A percentile compares a stretch with the other conserved stretches of the same genome.
These are phyloP conservation scores for Plenodomus biglobosus DNA, from an alignment of 2,329 filamentous ascomycete species.

Conservation along the genomic window DNA sequence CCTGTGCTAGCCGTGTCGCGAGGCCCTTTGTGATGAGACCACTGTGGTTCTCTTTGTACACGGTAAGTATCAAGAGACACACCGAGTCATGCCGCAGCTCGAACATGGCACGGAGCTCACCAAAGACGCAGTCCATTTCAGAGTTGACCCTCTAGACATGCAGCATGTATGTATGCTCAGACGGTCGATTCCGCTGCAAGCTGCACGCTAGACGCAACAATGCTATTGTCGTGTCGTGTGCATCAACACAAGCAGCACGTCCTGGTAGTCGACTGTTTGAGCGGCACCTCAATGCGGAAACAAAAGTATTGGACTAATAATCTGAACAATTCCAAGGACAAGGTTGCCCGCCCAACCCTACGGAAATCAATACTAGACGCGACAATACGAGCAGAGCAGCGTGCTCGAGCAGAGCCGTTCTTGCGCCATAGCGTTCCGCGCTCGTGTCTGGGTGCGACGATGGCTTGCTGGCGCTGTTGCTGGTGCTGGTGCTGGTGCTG, in stretches of 20 bases:
- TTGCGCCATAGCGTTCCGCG: background rate
- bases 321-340: constrained; percentile 1
- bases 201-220: background rate
- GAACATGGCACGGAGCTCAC: background rate
- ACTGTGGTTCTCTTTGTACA: background rate
- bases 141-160: no score
- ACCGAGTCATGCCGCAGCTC: background rate
- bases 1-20: background rate
- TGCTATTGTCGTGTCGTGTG: background rate
- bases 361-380: constrained; percentile 2
- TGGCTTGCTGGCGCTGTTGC: constrained; percentile 12
- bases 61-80: background rate
- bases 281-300: background rate
- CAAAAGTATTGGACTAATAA: background rate
- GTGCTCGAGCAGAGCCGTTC: background rate
- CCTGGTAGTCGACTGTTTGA: background rate
- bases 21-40: background rate
- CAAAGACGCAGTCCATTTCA: background rate
- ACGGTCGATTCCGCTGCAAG: no score
- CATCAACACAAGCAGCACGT: background rate
- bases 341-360: constrained; percentile 14
- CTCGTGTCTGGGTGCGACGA: constrained; percentile 8
- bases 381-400: background rate
- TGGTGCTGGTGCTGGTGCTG: no score
- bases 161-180: no score